Base-by-base conservation (phyloP, 2,329 filamentous ascomycete genomes). In the Westerdykella sp. region DNA sequence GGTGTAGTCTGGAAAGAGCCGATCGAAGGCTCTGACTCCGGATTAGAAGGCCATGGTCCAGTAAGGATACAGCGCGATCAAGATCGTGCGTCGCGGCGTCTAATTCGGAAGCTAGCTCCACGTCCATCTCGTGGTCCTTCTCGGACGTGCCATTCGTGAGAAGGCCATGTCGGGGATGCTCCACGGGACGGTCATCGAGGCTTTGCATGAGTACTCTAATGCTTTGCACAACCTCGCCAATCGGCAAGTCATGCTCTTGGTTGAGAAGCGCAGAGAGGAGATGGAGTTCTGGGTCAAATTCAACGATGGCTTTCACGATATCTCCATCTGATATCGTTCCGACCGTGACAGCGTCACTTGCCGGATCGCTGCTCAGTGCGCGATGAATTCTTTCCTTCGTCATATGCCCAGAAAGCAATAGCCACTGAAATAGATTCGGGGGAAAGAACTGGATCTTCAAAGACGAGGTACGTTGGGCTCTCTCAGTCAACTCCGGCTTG, bases 141-240 rank as follows among this genome's bases (percentile, higher is more conserved):
- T 48, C 39, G 6, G 49, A 45, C 2, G 45, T 46, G 18, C 62
- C 64, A 31, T 63, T 63, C 3, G 61, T 67, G 39, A 65, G 49
- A 9, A 62, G 48, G 72, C 74, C 50, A 66, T 73, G 49, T 71
- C 45, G 49, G 34, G 50, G 45, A 2, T 56, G 43, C 6, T 59
- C 41, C 30, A 50, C 48, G 7, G 65, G 60, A 22, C 59, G 54
- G 35, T 66, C 66, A 36, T 84, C 83, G 34, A 90, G 74, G 53
- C 81, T 88, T 37, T 79, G 74, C 71, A 89, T 84, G 13, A 89
- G 70, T 2, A 78, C 68, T 41, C 80, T 77, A 41, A 89, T 77
- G 4, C 81, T 78, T 43, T 82, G 70, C 2, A 87, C 73, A 5
- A 89, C 72, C 59, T 89, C 85, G 3, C 75, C 68, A 34, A 84